Base-by-base conservation (phyloP, 2,329 filamentous ascomycete genomes). In the Nigrograna mackinnonii region DNA sequence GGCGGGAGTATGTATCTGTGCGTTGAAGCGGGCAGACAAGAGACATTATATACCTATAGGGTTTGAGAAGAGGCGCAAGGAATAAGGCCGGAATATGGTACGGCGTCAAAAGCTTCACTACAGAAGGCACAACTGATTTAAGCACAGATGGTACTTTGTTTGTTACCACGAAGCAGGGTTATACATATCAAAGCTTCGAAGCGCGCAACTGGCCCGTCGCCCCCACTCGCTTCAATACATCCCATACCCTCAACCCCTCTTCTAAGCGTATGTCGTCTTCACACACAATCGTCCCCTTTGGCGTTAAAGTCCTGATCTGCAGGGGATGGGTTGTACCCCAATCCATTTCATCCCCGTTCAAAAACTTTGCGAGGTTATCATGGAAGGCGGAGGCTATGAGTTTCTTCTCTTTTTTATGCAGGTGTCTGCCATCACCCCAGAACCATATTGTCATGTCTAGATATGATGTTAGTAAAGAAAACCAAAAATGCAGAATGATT, bases 371-470 rank as follows among this genome's bases (percentile, higher is more conserved):
- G 20, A 75, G 65, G 1, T 62, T 58, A 17, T 62, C 54, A 36
- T 73, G 68, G 42, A 74, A 71, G 2, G 61, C 60, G 22, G 49
- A 41, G 11, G 50, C 57, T 0, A 76, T 59, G 14, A 75, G 43
- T 5, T 37, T 36, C 54, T 78, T 77, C 58, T 83, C 79, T 6
- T 57, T 49, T 0, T 57, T 55, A 5, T 59, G 68, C 38, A 82
- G 43, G 1, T 52, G 44, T 4, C 61, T 63, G 2, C 73, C 75
- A 48, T 76, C 71, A 0, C 79, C 79, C 72, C 73, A 82, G 43
- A 80, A 78, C 79, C 79, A 83, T 21, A 82, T 72, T 5, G 69
- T 62, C 54, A 76, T 68, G 47, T 83, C n/a, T n/a, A n/a, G n/a
- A n/a, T n/a, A n/a, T n/a, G n/a, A n/a, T n/a, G n/a, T n/a, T n/a